Evolutionary conservation across 257 asterid species (phyloP).

Genomic region (Anisodus tanguticus): DNA sequence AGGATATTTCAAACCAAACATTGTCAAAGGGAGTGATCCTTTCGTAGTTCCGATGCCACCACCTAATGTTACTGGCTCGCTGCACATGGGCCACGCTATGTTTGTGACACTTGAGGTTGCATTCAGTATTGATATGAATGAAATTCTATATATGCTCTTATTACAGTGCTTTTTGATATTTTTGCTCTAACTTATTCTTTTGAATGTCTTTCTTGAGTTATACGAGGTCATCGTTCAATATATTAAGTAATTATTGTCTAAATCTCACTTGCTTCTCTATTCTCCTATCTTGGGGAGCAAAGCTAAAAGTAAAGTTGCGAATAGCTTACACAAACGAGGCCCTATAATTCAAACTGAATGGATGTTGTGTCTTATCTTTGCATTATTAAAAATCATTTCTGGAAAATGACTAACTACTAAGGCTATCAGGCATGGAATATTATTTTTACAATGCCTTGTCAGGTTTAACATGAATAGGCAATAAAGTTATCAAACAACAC

Average conservation of each 20-base stretch:
- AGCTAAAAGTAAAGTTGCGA: background rate
- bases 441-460: background rate
- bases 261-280: background rate
- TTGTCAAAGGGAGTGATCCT: constrained; percentile 70
- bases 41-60: constrained; percentile 97
- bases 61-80: constrained; percentile 95
- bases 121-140: background rate
- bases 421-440: background rate
- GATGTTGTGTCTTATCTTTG: background rate
- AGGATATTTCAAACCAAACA: constrained; percentile 90
- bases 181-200: constrained; percentile 8
- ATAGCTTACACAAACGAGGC: background rate
- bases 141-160: constrained; percentile 13
- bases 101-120: constrained; percentile 98
- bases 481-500: background rate
- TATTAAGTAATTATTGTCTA: background rate
- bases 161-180: background rate
- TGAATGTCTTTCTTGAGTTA: constrained; percentile 3
- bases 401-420: background rate
- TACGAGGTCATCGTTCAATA: constrained; percentile 9
- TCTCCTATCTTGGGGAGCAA: background rate
- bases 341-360: background rate
- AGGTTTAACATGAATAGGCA: background rate
- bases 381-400: constrained; percentile 19
- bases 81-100: constrained; percentile 99